Evolutionary conservation across 129 eudicot genomes (phyloP), one percentile per base, ranked within the genome.

Genomic region (Mikania micrantha): DNA sequence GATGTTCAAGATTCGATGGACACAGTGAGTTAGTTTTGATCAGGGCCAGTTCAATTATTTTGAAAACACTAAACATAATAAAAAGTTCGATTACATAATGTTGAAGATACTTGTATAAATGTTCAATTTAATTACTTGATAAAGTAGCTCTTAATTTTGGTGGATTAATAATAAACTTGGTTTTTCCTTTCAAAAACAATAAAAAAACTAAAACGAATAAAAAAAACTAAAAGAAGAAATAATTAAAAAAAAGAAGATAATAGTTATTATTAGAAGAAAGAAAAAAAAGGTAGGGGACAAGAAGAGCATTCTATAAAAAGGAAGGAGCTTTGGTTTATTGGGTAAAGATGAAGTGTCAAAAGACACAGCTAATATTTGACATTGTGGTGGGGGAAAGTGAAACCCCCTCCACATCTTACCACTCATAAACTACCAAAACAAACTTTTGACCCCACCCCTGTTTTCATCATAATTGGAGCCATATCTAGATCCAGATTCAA

Each of bases 351-450:
- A 74, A 74, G 38, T 54, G 73, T 74, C 78, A 73, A 50, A 73
- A 72, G 25, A 63, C 71, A 73, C 69, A 72, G 77, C 67, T 60
- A 72, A 72, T 60, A 72, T 36, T 73, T 63, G 67, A 74, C 73
- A 74, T 29, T 54, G 25, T 65, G 73, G 72, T 74, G 54, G 78
- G 78, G 35, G 60, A 39, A 16, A 50, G 29, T 74, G 53, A 66
- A 52, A 74, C 78, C 78, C 78, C 73, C 16, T 74, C 78, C 78
- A 74, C 78, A 74, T 65, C 73, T 74, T 74, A 34, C 66, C 72
- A 74, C 66, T 65, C 73, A 74, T 29, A 64, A 65, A 74, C 78
- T 74, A 74, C 78, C 54, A 64, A 65, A 64, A 65, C 0, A 12
- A 12, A 65, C 73, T 74, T 74, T 74, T 74, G 66, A 74, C 72